Evolutionary conservation across 805 yeast genomes (phyloP).

Genomic region (Kurtzmaniella cleridarum): DNA sequence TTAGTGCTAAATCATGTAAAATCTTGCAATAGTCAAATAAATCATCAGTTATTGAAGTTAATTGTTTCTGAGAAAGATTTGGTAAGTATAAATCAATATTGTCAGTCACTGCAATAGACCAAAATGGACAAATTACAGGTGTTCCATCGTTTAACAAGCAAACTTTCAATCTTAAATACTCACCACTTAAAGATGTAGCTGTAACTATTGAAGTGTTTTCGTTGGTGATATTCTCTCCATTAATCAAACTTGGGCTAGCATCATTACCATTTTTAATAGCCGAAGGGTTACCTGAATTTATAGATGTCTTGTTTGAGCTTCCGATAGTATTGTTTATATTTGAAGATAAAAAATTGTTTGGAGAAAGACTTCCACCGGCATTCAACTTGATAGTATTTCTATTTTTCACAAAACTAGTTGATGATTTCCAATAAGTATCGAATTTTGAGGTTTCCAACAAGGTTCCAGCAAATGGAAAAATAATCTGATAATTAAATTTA

Average conservation of each 20-base stretch:
- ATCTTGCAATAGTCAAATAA: constrained; percentile 37
- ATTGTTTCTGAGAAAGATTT: constrained; percentile 48
- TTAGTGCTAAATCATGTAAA: constrained; percentile 30
- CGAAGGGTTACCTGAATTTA: not conserved
- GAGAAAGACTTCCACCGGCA: constrained; percentile 38
- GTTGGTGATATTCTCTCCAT: constrained; percentile 6
- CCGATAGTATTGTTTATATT: constrained; percentile 13
- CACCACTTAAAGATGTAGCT: constrained; percentile 84
- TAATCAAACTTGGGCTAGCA: constrained; percentile 3
- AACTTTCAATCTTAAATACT: constrained; percentile 63
- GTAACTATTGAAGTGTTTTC: constrained; percentile 67
- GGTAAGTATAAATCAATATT: constrained; percentile 57
- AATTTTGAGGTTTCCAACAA: constrained; percentile 86
- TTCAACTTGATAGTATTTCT: constrained; percentile 20
- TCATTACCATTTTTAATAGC: constrained; percentile 4
- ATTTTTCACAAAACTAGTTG: constrained; percentile 53
- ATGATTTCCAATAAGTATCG: constrained; percentile 92
- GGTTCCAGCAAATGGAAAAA: constrained; percentile 81
- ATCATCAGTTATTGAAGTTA: constrained; percentile 32
- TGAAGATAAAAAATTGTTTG: constrained; percentile 34
- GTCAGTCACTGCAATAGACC: constrained; percentile 47
- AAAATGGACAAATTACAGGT: constrained; percentile 72
- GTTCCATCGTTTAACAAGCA: constrained; percentile 78
- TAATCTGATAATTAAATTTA: constrained; percentile 71
- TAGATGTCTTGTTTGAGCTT: not conserved